Percentiles rank a stretch among this genome's conserved stretches.
phyloP scores from a whole-genome alignment of 2,329 filamentous ascomycete species.

The Monosporascus sp. region DNA sequence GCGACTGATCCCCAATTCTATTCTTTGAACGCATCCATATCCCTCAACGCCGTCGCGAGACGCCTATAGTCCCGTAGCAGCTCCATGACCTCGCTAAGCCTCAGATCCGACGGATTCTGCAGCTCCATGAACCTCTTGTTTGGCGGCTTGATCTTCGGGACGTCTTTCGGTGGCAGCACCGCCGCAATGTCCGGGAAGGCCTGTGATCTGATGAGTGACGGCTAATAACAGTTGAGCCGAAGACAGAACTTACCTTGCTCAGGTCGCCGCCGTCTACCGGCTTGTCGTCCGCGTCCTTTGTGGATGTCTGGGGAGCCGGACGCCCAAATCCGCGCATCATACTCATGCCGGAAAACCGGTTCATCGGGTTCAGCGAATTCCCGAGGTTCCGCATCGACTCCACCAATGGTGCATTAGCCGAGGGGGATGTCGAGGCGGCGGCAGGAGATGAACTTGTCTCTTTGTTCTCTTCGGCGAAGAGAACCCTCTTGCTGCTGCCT shows the following conservation, averaged over 20 bases:
- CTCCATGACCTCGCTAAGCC: slow-evolving; percentile 66
- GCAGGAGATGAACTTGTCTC: slow-evolving; percentile 30
- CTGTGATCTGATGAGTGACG: slow-evolving; percentile 28
- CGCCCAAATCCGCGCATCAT: slow-evolving; percentile 73
- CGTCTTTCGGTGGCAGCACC: slow-evolving; percentile 49
- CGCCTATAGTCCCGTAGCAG: slow-evolving; percentile 71
- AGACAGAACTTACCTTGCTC: slow-evolving; percentile 43
- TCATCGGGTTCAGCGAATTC: slow-evolving; percentile 77
- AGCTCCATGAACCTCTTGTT: slow-evolving; percentile 69
- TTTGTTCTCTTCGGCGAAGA: slow-evolving; percentile 42
- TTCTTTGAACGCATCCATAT: slow-evolving; percentile 54
- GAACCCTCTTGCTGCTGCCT: slow-evolving; percentile 54
- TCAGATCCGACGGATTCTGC: slow-evolving; percentile 64
- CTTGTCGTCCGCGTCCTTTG: slow-evolving; percentile 29
- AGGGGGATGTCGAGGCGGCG: slow-evolving; percentile 24
- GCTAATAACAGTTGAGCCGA: neutral
- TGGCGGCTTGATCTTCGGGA: slow-evolving; percentile 56
- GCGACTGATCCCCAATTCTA: slow-evolving; percentile 12
- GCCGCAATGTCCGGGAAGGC: slow-evolving; percentile 57
- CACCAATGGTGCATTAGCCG: slow-evolving; percentile 56
- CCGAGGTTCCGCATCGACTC: slow-evolving; percentile 79
- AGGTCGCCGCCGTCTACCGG: slow-evolving; percentile 50
- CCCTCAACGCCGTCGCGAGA: slow-evolving; percentile 59
- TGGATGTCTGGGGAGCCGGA: slow-evolving; percentile 34
- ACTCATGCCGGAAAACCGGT: slow-evolving; percentile 67